Conservation (phyloP, 495 filamentous ascomycete species). For the Penicillium fimorum region DNA sequence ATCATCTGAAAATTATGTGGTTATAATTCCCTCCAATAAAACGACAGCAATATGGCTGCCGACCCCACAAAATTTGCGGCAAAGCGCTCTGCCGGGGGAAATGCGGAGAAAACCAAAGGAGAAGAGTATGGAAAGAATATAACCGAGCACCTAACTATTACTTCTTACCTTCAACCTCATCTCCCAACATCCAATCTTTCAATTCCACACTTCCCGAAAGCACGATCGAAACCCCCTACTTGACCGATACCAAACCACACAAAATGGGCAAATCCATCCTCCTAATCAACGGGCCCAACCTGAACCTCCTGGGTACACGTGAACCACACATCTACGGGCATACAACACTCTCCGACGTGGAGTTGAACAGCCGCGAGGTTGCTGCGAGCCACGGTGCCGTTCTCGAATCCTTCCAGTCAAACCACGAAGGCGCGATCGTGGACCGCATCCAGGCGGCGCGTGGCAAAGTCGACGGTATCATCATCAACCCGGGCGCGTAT, state of each 20-base stretch:
- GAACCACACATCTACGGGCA: constrained; percentile 69
- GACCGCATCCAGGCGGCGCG: constrained; percentile 59
- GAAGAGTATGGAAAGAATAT: background rate
- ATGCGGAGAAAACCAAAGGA: background rate
- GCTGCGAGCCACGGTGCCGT: constrained; percentile 39
- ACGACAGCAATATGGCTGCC: background rate
- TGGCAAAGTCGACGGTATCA: constrained; percentile 53
- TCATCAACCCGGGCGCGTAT: constrained; percentile 69
- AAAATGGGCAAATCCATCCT: constrained; percentile 57
- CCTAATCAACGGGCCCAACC: constrained; percentile 77
- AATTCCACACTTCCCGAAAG: background rate
- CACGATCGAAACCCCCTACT: background rate
- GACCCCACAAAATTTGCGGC: background rate
- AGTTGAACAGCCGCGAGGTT: constrained; percentile 41
- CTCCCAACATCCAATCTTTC: background rate
- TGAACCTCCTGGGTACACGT: constrained; percentile 72
- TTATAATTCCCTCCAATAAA: background rate
- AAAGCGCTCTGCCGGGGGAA: constrained; percentile 1
- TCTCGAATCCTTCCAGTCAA: constrained; percentile 60
- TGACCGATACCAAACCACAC: constrained; percentile 2
- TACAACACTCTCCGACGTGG: constrained; percentile 60
- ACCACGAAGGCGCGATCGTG: constrained; percentile 64
- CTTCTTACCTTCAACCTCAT: background rate
- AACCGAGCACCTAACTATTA: background rate
- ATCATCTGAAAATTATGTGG: background rate